phyloP scores from a whole-genome alignment of 305 asterid species.

The Nicotiana rustica region DNA sequence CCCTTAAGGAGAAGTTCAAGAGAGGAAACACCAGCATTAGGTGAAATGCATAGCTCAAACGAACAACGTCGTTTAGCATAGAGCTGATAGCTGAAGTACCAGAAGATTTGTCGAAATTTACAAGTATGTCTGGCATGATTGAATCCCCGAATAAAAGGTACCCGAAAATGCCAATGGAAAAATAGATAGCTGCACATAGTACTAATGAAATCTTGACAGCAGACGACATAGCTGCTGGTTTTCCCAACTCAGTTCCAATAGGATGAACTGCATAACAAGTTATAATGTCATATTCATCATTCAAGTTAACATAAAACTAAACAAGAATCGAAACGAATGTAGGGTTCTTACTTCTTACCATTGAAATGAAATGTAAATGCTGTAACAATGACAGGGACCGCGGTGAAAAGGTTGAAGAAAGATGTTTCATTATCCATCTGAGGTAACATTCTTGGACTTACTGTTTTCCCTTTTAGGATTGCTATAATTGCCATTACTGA shows the following conservation, averaged over 20 bases:
- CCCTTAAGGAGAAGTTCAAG: constrained; percentile 83
- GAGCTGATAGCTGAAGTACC: constrained; percentile 61
- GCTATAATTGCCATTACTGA: constrained; percentile 84
- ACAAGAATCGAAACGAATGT: neutral
- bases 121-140: constrained; percentile 89
- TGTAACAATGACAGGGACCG: constrained; percentile 87
- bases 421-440: constrained; percentile 67
- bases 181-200: constrained; percentile 75
- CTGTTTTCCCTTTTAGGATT: constrained; percentile 67
- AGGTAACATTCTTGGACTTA: constrained; percentile 69
- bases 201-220: constrained; percentile 76
- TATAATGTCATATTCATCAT: neutral
- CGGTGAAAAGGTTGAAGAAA: constrained; percentile 71
- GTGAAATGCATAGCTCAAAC: constrained; percentile 88
- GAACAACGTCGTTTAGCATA: constrained; percentile 65
- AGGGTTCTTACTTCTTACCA: constrained; percentile 49
- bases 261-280: constrained; percentile 72
- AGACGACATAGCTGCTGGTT: constrained; percentile 66
- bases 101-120: constrained; percentile 65
- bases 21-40: constrained; percentile 87
- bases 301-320: neutral
- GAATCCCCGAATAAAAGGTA: constrained; percentile 95
- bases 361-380: constrained; percentile 95
- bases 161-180: constrained; percentile 78
- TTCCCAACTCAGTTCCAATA: constrained; percentile 83